Evolutionary conservation across 176 grass and related monocot genomes (phyloP).

Genomic region (Microstegium vimineum): DNA sequence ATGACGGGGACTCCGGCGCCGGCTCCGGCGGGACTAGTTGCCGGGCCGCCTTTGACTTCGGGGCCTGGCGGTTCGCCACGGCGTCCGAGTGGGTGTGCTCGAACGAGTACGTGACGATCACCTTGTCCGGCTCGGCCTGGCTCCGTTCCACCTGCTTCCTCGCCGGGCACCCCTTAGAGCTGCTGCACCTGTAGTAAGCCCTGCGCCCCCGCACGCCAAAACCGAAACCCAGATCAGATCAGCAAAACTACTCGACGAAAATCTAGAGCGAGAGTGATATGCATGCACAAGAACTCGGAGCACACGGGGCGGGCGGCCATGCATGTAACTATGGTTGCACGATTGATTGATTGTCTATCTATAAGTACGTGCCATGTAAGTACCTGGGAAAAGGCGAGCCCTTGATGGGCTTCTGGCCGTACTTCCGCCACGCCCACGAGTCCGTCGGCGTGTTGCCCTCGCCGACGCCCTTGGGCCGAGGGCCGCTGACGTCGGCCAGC

Average conservation of each 20-base stretch:
- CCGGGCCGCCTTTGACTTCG: constrained; percentile 26
- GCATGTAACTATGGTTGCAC: neutral
- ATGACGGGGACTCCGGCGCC: constrained; percentile 12
- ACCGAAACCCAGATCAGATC: neutral
- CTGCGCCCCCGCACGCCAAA: constrained; percentile 15
- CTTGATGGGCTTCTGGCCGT: constrained; percentile 97
- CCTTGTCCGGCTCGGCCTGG: constrained; percentile 48
- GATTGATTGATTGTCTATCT: neutral
- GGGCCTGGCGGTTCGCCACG: constrained; percentile 22
- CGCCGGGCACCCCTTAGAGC: constrained; percentile 91
- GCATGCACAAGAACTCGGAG: neutral
- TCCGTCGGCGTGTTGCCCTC: constrained; percentile 65
- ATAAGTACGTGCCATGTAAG: neutral
- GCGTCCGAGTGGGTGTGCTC: constrained; percentile 75
- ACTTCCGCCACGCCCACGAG: constrained; percentile 92
- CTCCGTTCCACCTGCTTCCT: constrained; percentile 90
- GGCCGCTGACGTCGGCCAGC: constrained; percentile 40
- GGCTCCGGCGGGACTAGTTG: neutral
- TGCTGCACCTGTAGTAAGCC: constrained; percentile 88
- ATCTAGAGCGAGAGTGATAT: neutral
- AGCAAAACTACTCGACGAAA: neutral
- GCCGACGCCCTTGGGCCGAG: constrained; percentile 59
- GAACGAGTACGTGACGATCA: constrained; percentile 82
- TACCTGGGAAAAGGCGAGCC: constrained; percentile 95
- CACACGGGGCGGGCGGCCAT: neutral